A percentile compares a stretch with the other conserved stretches of the same genome.
Evolutionary conservation across 225 moss, liverwort and hornwort species (phyloP).

Genomic region (Bryum argenteum): DNA sequence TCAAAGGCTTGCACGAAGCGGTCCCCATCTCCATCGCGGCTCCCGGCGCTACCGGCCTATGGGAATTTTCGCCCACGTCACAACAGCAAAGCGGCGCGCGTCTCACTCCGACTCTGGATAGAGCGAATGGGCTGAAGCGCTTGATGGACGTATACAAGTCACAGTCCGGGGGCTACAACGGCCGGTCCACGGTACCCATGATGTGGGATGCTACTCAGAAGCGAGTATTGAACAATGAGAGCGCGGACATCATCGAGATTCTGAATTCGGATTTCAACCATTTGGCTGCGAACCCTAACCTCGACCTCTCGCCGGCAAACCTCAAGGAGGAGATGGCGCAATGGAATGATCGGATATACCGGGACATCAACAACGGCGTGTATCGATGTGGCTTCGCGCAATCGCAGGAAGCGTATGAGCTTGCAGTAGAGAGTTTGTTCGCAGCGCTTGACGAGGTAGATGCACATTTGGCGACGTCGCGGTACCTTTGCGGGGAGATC

Average conservation of each 20-base stretch:
- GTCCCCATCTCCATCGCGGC: slow-evolving; percentile 74
- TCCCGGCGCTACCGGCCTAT: slow-evolving; percentile 80
- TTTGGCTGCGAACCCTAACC: slow-evolving; percentile 61
- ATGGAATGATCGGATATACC: slow-evolving; percentile 82
- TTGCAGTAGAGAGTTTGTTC: slow-evolving; percentile 73
- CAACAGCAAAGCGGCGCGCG: not conserved
- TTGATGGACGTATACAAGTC: slow-evolving; percentile 76
- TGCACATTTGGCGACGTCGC: slow-evolving; percentile 65
- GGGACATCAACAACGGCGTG: slow-evolving; percentile 87
- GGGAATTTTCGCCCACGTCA: slow-evolving; percentile 58
- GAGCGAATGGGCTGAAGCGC: slow-evolving; percentile 66
- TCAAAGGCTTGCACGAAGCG: slow-evolving; percentile 75
- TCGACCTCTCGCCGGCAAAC: slow-evolving; percentile 65
- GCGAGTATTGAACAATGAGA: slow-evolving; percentile 91
- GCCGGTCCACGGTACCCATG: slow-evolving; percentile 95
- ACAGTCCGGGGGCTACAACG: slow-evolving; percentile 75
- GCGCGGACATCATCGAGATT: slow-evolving; percentile 92
- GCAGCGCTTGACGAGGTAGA: slow-evolving; percentile 69
- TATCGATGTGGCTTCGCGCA: slow-evolving; percentile 98
- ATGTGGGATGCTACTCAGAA: slow-evolving; percentile 70
- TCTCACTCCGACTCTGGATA: slow-evolving; percentile 58
- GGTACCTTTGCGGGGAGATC: slow-evolving; percentile 77
- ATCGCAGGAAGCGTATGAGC: slow-evolving; percentile 74
- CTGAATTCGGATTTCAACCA: slow-evolving; percentile 90
- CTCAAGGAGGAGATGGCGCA: slow-evolving; percentile 58